Conservation (phyloP, 2,329 filamentous ascomycete genomes). For the Hypoxylon sp. region DNA sequence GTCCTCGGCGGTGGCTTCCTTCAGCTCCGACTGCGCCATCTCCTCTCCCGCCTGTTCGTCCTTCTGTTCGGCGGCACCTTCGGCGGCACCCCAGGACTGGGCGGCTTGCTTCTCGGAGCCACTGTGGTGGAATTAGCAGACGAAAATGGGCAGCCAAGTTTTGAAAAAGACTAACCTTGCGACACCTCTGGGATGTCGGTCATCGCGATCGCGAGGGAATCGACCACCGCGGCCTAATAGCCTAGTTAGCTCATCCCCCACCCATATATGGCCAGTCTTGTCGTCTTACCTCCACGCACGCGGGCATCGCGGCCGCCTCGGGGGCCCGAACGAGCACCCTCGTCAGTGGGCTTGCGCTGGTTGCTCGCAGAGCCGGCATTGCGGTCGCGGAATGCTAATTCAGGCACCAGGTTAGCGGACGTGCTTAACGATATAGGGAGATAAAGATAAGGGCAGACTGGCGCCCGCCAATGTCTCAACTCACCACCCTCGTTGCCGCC, state of each 20-base stretch:
- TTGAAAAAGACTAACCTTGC: constrained; percentile 53
- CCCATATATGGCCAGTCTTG: not conserved
- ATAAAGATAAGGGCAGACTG: not conserved
- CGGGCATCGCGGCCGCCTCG: constrained; percentile 71
- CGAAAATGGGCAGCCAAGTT: not conserved
- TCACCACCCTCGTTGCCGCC: constrained; percentile 87
- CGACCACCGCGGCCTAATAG: constrained; percentile 62
- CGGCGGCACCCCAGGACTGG: constrained; percentile 86
- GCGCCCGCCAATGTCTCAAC: constrained; percentile 44
- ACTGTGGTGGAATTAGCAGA: constrained; percentile 51
- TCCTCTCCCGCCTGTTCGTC: constrained; percentile 92
- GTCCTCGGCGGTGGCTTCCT: constrained; percentile 66
- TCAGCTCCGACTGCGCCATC: constrained; percentile 86
- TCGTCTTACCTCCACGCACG: constrained; percentile 62
- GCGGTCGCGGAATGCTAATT: constrained; percentile 86
- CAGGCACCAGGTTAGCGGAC: constrained; percentile 13
- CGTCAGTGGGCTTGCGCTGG: constrained; percentile 79
- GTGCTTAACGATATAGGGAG: constrained; percentile 17
- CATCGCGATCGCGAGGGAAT: constrained; percentile 61
- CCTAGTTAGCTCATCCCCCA: constrained; percentile 26
- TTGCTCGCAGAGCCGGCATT: constrained; percentile 82
- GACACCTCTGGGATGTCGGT: constrained; percentile 61
- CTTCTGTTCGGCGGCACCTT: constrained; percentile 83
- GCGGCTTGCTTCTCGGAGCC: constrained; percentile 87
- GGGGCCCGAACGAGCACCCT: constrained; percentile 62